These are phyloP conservation scores for Austroboletus rostrupii DNA, from an alignment of 1,284 basidiomycete genomes.

Conservation along the genomic window DNA sequence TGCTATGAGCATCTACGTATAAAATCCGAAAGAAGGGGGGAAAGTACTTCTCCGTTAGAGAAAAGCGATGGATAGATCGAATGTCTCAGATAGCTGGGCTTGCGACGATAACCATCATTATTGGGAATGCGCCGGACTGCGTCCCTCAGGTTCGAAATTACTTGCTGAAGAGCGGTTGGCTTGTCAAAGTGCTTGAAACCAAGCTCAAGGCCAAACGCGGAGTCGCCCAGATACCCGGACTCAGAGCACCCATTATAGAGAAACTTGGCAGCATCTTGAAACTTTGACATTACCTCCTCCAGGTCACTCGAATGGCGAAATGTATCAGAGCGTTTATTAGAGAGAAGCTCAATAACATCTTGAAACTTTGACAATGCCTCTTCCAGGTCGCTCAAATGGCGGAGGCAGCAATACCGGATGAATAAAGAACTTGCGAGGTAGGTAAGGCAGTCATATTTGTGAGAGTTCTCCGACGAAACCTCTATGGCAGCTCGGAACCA, in stretches of 20 bases:
- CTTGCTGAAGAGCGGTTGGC: too few species aligned
- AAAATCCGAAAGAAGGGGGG: too few species aligned
- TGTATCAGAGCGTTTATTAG: not conserved
- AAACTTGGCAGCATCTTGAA: not conserved
- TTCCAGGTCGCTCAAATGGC: not conserved
- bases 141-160: too few species aligned
- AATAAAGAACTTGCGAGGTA: not conserved
- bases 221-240: too few species aligned
- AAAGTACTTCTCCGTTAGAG: too few species aligned
- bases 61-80: too few species aligned
- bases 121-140: too few species aligned
- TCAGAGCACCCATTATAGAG: not conserved
- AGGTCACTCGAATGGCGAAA: not conserved
- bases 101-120: too few species aligned
- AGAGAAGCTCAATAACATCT: not conserved
- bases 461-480: not conserved
- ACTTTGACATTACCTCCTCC: not conserved
- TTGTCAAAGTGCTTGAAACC: too few species aligned
- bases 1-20: too few species aligned
- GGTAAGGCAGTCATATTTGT: not conserved
- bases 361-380: not conserved
- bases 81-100: too few species aligned
- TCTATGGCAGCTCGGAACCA: not conserved
- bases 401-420: not conserved
- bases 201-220: too few species aligned